Evolutionary conservation across 371 early-diverging fungal species (phyloP), one percentile per base, ranked within the genome.

Genomic region (Amoeboaphelidium protococcarum): DNA sequence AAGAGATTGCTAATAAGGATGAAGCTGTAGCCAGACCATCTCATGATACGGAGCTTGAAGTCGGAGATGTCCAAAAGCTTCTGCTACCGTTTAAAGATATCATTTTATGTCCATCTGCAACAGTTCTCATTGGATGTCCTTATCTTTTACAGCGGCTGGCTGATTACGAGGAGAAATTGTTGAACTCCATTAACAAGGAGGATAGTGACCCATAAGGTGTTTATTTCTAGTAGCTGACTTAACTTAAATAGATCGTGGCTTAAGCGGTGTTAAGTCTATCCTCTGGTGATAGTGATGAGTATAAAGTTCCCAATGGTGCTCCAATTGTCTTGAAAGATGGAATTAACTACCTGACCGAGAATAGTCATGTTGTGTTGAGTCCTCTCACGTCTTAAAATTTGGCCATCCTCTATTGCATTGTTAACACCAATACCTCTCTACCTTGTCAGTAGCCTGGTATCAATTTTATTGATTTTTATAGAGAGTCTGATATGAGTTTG

Each of bases 391-490:
- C 74, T 45, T 81, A 80, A 47, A 69, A 67, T 23, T 66, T 82
- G 40, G 61, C 67, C 13, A 76, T 79, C 0, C 60, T 84, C 2
- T 81, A 71, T 55, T 76, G 76, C 0, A 77, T 69, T 46, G 64
- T 78, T 0, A 77, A 75, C 48, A 66, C 66, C 1, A 60, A 64
- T 0, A 74, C 74, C 2, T 61, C 68, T 13, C 58, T 70, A 2
- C 74, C 79, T 1, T 89, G 89, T 40, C 67, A 69, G 24, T 68
- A 71, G 0, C 82, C 87, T 0, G 71, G 72, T 26, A 59, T 74
- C 23, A 76, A 76, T 23, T 47, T 69, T 23, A 76, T 88, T 41
- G 74, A 80, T 37, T 92, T 80, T 47, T 87, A 90, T 52, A 58
- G 64, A 13, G 65, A 67, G 13, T 68, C 73, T 2, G 94, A 92